A percentile compares a stretch with the other conserved stretches of the same genome.
These are phyloP conservation scores for Byssothecium circinans DNA, from an alignment of 2,329 filamentous ascomycete genomes.

Conservation along the genomic window DNA sequence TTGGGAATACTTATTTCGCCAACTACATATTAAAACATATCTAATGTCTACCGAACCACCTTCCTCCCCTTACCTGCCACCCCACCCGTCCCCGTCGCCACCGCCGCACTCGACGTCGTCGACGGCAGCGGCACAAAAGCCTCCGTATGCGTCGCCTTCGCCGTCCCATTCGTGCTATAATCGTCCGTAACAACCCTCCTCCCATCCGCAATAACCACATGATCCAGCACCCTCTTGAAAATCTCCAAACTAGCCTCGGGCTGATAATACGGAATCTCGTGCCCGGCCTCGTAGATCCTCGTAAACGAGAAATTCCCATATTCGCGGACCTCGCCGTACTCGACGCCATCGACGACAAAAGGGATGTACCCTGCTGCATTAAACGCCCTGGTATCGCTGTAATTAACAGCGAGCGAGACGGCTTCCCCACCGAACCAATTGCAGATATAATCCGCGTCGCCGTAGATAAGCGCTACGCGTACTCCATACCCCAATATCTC, in stretches of 20 bases:
- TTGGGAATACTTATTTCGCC: no score
- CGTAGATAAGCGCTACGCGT: conserved; percentile 59
- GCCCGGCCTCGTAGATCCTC: conserved; percentile 56
- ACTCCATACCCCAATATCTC: conserved; percentile 58
- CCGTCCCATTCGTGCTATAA: conserved; percentile 36
- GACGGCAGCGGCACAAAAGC: conserved; percentile 30
- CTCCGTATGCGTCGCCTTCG: conserved; percentile 36
- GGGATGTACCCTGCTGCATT: conserved; percentile 71
- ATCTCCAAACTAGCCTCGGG: conserved; percentile 33
- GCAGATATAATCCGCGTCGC: conserved; percentile 61
- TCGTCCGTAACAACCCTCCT: conserved; percentile 27
- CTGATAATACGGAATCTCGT: conserved; percentile 53
- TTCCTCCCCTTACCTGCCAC: no score
- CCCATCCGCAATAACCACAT: conserved; percentile 35
- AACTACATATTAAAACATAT: no score
- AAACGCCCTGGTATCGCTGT: conserved; percentile 57
- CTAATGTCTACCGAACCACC: no score
- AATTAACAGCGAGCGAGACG: conserved; percentile 61
- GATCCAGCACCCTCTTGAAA: conserved; percentile 32
- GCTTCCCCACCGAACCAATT: conserved; percentile 75
- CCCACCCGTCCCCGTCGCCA: neutral
- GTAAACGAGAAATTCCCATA: conserved; percentile 66
- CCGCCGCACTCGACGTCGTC: conserved; percentile 19
- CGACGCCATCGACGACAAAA: conserved; percentile 61
- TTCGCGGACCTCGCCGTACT: conserved; percentile 70